Evolutionary conservation across 805 yeast genomes (phyloP).

Genomic region (Wickerhamomyces bovis): DNA sequence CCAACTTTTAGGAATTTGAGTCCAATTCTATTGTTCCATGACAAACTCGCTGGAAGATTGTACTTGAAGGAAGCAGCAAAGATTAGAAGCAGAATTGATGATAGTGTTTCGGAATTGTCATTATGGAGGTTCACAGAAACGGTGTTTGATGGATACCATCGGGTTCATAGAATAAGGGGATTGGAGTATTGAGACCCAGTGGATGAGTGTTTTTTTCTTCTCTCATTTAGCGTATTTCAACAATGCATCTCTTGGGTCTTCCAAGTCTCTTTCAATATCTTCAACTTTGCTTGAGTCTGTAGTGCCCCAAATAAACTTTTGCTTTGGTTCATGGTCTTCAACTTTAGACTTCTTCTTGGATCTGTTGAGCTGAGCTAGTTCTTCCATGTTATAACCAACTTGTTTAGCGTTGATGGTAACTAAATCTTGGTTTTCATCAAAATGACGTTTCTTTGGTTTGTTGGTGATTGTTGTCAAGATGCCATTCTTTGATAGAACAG

Average conservation of each 20-base stretch:
- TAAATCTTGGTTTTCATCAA: conserved; percentile 9
- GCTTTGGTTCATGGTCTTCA: conserved; percentile 1
- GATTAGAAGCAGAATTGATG: not conserved
- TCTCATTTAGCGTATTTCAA: not conserved
- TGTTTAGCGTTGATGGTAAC: conserved; percentile 5
- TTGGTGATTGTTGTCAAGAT: conserved; percentile 14
- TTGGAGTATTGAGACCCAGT: conserved; percentile 4
- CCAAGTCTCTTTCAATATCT: not conserved
- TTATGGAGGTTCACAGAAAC: conserved; percentile 5
- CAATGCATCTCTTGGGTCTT: not conserved
- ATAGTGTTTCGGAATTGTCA: conserved; percentile 2
- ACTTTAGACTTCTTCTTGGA: conserved; percentile 6
- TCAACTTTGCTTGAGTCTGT: conserved; percentile 1
- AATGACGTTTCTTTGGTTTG: conserved; percentile 14
- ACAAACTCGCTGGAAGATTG: conserved; percentile 12
- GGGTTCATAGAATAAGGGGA: not conserved
- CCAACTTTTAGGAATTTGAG: conserved; percentile 8
- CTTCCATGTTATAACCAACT: conserved; percentile 16
- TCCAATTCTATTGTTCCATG: conserved; percentile 16
- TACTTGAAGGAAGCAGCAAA: conserved; percentile 5
- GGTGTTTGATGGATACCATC: conserved; percentile 3
- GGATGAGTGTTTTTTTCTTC: not conserved
- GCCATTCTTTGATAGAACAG: conserved; percentile 16
- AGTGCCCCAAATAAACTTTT: conserved; percentile 13
- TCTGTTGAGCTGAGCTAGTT: conserved; percentile 11